Conservation (phyloP, 805 yeast genomes). For the Zygotorulaspora danielsina region DNA sequence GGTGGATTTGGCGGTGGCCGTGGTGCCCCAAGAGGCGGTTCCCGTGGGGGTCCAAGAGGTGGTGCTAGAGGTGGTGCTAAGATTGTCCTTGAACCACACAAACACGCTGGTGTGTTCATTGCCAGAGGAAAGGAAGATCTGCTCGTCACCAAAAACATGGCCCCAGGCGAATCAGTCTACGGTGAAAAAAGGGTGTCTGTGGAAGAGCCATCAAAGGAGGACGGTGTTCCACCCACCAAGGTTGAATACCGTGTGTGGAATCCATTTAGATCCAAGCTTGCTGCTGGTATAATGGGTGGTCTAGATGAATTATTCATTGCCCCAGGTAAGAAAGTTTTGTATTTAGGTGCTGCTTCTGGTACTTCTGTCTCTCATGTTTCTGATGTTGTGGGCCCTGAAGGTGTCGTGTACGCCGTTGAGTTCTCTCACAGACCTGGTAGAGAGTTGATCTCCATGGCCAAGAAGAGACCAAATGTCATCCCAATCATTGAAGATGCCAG, state of each 20-base stretch:
- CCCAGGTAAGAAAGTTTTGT: constrained; percentile 96
- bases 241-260: constrained; percentile 99
- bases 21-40: constrained; percentile 50
- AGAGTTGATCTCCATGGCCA: constrained; percentile 98
- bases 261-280: constrained; percentile 99
- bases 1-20: constrained; percentile 46
- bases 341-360: constrained; percentile 99
- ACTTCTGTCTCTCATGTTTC: constrained; percentile 98
- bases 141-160: constrained; percentile 91
- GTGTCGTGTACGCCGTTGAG: constrained; percentile 97
- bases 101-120: constrained; percentile 98
- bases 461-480: constrained; percentile 98
- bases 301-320: constrained; percentile 94
- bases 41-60: constrained; percentile 69
- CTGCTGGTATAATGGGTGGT: constrained; percentile 99
- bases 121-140: constrained; percentile 99
- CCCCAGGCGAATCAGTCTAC: constrained; percentile 98
- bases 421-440: constrained; percentile 99
- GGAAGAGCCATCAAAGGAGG: constrained; percentile 89
- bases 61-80: constrained; percentile 91
- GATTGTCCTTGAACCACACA: constrained; percentile 97
- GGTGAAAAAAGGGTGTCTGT: constrained; percentile 95
- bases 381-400: constrained; percentile 98
- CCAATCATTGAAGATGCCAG: constrained; percentile 99
- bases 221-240: constrained; percentile 86